A percentile compares a stretch with the other conserved stretches of the same genome.
Conservation (phyloP, 2,329 filamentous ascomycete species). For the Myriosclerotinia scirpicola region DNA sequence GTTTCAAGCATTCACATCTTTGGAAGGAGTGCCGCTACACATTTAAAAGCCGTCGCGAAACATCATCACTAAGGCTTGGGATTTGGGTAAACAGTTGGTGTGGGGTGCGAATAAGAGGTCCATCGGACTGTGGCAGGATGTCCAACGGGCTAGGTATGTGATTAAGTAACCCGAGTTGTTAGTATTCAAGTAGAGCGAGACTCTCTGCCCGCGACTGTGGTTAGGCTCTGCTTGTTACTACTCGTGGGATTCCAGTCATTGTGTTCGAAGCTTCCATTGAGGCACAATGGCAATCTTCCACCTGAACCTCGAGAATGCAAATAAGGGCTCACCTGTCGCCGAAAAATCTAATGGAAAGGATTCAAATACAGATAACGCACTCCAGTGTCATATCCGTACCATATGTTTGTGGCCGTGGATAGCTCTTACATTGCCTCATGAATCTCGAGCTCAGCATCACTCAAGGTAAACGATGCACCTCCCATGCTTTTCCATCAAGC, state of each 20-base stretch:
- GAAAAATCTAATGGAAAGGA: neutral
- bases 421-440: neutral
- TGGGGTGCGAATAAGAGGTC: neutral
- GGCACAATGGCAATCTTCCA: neutral
- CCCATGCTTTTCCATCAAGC: neutral
- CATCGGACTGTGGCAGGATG: too few species aligned
- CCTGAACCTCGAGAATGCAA: neutral
- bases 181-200: neutral
- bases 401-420: neutral
- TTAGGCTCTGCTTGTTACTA: neutral
- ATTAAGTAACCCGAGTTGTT: too few species aligned
- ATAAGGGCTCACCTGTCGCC: neutral
- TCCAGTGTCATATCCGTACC: neutral
- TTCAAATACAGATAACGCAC: neutral
- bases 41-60: neutral
- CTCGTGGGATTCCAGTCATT: too few species aligned
- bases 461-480: neutral
- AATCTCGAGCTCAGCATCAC: neutral
- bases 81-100: too few species aligned
- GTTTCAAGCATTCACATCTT: too few species aligned
- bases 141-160: neutral
- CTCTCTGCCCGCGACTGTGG: neutral
- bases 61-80: neutral
- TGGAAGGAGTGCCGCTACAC: too few species aligned
- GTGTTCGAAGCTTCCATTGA: neutral